Base-by-base conservation (phyloP, 2,329 filamentous ascomycete species). In the Calonectria pseudoturangicola region DNA sequence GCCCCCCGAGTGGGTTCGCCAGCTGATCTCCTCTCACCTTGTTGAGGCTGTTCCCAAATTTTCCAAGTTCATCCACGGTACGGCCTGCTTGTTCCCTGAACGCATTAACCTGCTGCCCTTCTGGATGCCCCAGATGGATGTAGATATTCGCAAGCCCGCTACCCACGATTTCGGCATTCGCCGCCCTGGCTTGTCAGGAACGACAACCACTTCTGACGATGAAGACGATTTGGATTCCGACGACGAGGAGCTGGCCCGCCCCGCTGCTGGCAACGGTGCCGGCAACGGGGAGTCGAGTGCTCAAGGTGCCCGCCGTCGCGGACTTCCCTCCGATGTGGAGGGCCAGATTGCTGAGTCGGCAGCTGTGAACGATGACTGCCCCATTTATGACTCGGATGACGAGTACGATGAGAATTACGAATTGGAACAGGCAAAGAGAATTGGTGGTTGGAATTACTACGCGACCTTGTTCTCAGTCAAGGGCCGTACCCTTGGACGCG, bases 11-110 rank as follows among this genome's bases (percentile, higher is more conserved):
- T 99, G 97, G 97, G 96, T 99, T 79, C 93, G 95, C 27, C 95
- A 98, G 82, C 89, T 99, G 65, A 98, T 95, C 54, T 90, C 95
- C 15, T 98, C 95, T 74, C 97, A 99, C 86, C 89, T 99, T 18
- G 97, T 99, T 2, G 97, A 99, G 86, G 96, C 97, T n/a, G 96
- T 99, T 2, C 97, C 97, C 74, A 99, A 99, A 83, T 99, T 98
- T 85, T 98, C 95, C 81, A 99, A 99, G 86, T 99, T 98, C 84
- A 98, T 99, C 71, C 97, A 99, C 84, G 97, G 97, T 72, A 95
- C 93, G 2, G 96, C 96, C 12, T 94, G 92, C 13, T 86, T 99
- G 56, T 97, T 98, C 83, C 96, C 96, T 0, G 90, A 92, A 54
- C 92, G 94, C 68, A 99, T 99, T 84, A 88, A 98, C 60, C 89